These are phyloP conservation scores for Crucihimalaya himalaica DNA, from an alignment of 345 rosid genomes.

Conservation along the genomic window DNA sequence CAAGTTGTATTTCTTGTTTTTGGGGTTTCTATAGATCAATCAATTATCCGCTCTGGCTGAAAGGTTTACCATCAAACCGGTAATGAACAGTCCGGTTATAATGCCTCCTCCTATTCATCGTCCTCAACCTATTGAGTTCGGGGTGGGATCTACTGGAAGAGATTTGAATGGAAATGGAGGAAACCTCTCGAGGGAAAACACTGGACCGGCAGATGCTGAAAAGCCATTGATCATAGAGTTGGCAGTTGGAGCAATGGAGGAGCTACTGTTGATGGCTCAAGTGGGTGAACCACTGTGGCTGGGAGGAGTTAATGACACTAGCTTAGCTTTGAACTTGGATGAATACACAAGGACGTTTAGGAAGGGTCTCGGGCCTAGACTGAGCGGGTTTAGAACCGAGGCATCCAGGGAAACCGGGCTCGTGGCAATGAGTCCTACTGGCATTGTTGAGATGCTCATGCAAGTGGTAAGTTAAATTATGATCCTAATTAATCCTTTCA, in stretches of 20 bases:
- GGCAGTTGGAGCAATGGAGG: slow-evolving; percentile 92
- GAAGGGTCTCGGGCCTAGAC: slow-evolving; percentile 65
- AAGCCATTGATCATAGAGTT: slow-evolving; percentile 76
- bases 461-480: slow-evolving; percentile 52
- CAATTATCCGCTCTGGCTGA: slow-evolving; percentile 60
- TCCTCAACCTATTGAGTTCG: slow-evolving; percentile 51
- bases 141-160: slow-evolving; percentile 48
- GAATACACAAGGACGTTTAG: slow-evolving; percentile 64
- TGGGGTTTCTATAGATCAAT: slow-evolving; percentile 50
- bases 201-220: slow-evolving; percentile 54
- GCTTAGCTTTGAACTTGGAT: slow-evolving; percentile 52
- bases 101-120: slow-evolving; percentile 40
- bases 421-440: slow-evolving; percentile 69
- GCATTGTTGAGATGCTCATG: slow-evolving; percentile 80
- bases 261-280: slow-evolving; percentile 73
- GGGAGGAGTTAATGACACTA: slow-evolving; percentile 51
- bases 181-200: slow-evolving; percentile 47
- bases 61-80: slow-evolving; percentile 60
- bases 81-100: slow-evolving; percentile 50
- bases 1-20: neutral
- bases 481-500: neutral
- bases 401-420: slow-evolving; percentile 68
- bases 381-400: slow-evolving; percentile 66
- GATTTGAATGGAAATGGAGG: slow-evolving; percentile 56
- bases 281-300: slow-evolving; percentile 82